A percentile compares a stretch with the other conserved stretches of the same genome.
Evolutionary conservation across 31 red algal genomes (phyloP).

Genomic region (Odonthalia washingtoniensis): DNA sequence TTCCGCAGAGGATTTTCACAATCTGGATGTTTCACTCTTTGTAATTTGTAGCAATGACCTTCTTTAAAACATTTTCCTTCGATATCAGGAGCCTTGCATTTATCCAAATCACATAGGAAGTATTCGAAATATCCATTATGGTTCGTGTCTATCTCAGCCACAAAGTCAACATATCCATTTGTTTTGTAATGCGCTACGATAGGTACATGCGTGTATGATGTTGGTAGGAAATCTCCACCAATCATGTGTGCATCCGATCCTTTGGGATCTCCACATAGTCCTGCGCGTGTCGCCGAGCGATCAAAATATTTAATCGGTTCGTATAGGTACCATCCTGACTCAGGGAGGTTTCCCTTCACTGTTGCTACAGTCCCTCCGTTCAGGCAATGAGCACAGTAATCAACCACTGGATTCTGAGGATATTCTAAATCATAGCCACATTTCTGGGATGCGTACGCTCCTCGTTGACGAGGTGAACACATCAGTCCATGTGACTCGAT

Average conservation of each 20-base stretch:
- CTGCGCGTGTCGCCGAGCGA: neutral
- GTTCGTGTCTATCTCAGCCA: slow-evolving; percentile 26
- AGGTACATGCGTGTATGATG: neutral
- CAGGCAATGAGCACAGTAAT: slow-evolving; percentile 36
- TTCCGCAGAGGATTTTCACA: slow-evolving; percentile 64
- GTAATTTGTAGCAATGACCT: slow-evolving; percentile 40
- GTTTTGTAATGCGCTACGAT: neutral
- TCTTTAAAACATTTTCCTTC: slow-evolving; percentile 19
- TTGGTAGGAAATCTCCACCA: slow-evolving; percentile 15
- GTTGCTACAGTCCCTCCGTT: slow-evolving; percentile 73
- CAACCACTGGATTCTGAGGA: slow-evolving; percentile 54
- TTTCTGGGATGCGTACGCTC: no score
- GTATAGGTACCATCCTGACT: slow-evolving; percentile 59
- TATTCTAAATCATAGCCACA: neutral
- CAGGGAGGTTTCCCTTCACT: slow-evolving; percentile 55
- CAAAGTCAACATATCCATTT: neutral
- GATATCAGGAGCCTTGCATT: slow-evolving; percentile 41
- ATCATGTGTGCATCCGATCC: slow-evolving; percentile 3
- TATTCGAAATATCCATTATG: slow-evolving; percentile 86
- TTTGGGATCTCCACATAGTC: slow-evolving; percentile 34
- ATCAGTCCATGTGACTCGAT: no score
- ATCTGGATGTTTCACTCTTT: slow-evolving; percentile 13
- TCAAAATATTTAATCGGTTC: slow-evolving; percentile 39
- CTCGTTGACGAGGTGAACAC: no score
- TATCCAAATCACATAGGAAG: slow-evolving; percentile 78